Base-by-base conservation (phyloP, 768 basidiomycete species). In the Phaeolepiota aurea region DNA sequence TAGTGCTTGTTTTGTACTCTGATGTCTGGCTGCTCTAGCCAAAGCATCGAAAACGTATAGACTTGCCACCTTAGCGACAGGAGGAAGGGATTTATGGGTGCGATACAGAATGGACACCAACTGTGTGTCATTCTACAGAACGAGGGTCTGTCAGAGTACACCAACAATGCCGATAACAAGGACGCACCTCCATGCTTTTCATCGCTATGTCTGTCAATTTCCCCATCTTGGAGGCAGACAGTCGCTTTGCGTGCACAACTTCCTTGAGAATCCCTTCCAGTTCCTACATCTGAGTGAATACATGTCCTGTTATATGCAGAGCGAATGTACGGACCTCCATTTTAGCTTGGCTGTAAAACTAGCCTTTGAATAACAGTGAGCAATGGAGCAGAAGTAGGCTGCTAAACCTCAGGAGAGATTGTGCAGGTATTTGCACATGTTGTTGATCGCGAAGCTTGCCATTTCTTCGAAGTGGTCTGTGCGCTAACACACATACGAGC, bases 11-110 rank as follows among this genome's bases (percentile, higher is more conserved):
- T 91, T 92, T 52, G 66, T 78, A 33, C 69, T 77, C 35, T 79
- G 70, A 44, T 68, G 67, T 44, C 79, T 73, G 14, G 90, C 89
- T 13, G 83, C 91, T 43, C 94, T 81, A 32, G 89, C 77, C 45
- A 99, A 72, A 14, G 93, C 87, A 63, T 99, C 93, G 56, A 99
- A 88, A 30, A 84, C 79, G 62, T 98, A 99, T 37, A 99, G 70
- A 63, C 90, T 91, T 28, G 77, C 79, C 44, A 93, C 76, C 57
- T 97, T 94, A 47, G 73, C 69, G 9, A 71, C 51, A 12, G 75
- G 60, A 3, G 79, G 64, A 23, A 94, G 69, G 5, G 80, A 74
- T 60, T 86, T 89, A 66, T 97, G 93, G 7, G 82, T 85, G 42
- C 87, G 84, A 61, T 88, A 96, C 23, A 98, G 74, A 39, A 80